phyloP scores from a whole-genome alignment of 805 yeast genomes.

The Pichia gijzeniarum region DNA sequence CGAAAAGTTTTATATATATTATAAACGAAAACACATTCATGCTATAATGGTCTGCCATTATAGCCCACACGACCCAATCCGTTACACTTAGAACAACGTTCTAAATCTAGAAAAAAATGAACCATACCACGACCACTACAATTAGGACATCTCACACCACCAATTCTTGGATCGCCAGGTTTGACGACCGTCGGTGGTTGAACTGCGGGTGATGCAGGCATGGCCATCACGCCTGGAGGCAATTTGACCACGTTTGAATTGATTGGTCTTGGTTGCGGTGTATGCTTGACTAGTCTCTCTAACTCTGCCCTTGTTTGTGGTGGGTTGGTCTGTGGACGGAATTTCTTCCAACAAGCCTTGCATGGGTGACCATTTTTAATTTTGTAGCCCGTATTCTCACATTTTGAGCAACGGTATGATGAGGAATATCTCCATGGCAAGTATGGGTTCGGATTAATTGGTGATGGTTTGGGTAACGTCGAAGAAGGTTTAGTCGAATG shows the following conservation, averaged over 20 bases:
- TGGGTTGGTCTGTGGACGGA: conserved; percentile 28
- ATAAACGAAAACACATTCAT: too few relatives aligned
- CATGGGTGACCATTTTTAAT: conserved; percentile 58
- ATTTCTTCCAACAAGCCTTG: conserved; percentile 61
- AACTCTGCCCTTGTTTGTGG: conserved; percentile 18
- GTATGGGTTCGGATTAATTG: conserved; percentile 31
- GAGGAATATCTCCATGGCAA: conserved; percentile 65
- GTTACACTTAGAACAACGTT: conserved; percentile 54
- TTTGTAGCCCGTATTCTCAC: conserved; percentile 67
- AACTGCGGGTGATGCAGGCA: conserved; percentile 7
- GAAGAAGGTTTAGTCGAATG: not conserved
- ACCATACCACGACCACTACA: conserved; percentile 63
- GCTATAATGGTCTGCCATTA: conserved; percentile 13
- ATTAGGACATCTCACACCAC: conserved; percentile 67
- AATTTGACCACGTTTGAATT: conserved; percentile 22
- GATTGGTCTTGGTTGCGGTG: conserved; percentile 17
- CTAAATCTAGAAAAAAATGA: conserved; percentile 51
- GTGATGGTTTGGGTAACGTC: conserved; percentile 11
- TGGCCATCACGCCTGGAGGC: conserved; percentile 21
- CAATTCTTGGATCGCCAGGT: conserved; percentile 76
- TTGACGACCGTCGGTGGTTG: conserved; percentile 37
- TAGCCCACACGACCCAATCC: conserved; percentile 55
- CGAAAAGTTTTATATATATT: not conserved
- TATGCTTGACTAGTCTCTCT: conserved; percentile 11
- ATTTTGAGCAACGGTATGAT: conserved; percentile 55